Base-by-base conservation (phyloP, 495 filamentous ascomycete genomes). In the Lentithecium fluviatile region DNA sequence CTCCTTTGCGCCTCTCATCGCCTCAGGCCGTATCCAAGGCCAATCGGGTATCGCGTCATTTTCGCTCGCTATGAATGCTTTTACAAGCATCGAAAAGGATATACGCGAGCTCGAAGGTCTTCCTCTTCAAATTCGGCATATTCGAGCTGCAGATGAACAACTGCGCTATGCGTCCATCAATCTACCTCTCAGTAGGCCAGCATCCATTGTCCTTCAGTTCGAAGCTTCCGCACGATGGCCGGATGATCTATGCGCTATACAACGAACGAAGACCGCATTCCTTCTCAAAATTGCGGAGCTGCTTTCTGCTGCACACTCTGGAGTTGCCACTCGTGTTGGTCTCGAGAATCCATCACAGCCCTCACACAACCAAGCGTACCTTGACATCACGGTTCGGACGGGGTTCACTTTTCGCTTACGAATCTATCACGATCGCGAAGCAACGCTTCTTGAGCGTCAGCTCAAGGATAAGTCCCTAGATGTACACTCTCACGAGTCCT, bases 171-270 rank as follows among this genome's bases (percentile, higher is more conserved):
- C 91, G 4, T 88, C 89, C 0, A 72, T 88, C 52, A 76, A 76
- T 25, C 70, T 69, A 20, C 85, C 83, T 8, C 38, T 65, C 1
- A 64, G 70, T 13, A 67, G 69, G 24, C 80, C 83, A 2, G 81
- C 83, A 42, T 85, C 93, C 55, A 77, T 92, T 51, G 78, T 89
- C 36, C 79, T 98, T 23, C 91, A 93, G 63, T 97, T 98, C 66
- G 94, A 98, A 75, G 89, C 88, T 32, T 97, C 95, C 4, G 84
- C 83, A 10, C 87, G 91, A 56, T 98, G 94, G 94, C 95, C 94
- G 0, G 91, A 97, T 64, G 88, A 93, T 67, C 75, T 97, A 7
- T 79, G 79, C 10, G 92, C 94, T 2, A 93, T 98, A 45, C 94
- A 97, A 70, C 83, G 89, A 71, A 93, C 92, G 11, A 98, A 98